Evolutionary conservation across 345 rosid species (phyloP), one percentile per base, ranked within the genome.

Genomic region (Salix caprea): DNA sequence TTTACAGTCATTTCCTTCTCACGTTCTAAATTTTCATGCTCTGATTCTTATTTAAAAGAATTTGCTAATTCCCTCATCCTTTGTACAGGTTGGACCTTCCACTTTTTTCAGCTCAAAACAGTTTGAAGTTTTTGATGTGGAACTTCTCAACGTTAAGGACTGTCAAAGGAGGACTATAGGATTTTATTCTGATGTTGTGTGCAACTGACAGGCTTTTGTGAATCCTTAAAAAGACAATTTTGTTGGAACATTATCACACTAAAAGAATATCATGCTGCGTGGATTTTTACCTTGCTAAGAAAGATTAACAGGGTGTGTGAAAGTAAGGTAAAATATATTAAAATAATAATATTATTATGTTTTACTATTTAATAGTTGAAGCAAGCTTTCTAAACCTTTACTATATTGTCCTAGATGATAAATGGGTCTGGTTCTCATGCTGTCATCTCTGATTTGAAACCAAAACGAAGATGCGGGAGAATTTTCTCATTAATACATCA

Each of bases 81-180:
- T 65, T 30, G 60, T 66, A 71, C 86, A 96, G 98, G 98, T 93
- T 26, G 99, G 98, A 28, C 98, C 98, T 72, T 91, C 99, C 1
- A 95, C 99, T 21, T 95, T 95, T 87, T 95, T 95, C 87, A 95
- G 98, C 85, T 83, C 99, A 5, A 95, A 93, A 82, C 97, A 93
- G 69, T 93, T 93, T 3, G 98, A 91, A 83, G 98, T 95, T 75
- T 95, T 95, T 10, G 99, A 95, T 4, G 93, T 95, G 69, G 99
- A 95, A 77, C 81, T 95, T 78, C 86, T 95, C 2, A 74, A 89
- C 77, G 75, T 93, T 76, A 89, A 89, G 86, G 84, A 91, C 79
- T 95, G 97, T 77, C 74, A 86, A 75, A 88, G 98, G 83, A 91
- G 97, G 86, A 96, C 99, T 26, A 90, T 91, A 79, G 97, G 90